A percentile compares a stretch with the other conserved stretches of the same genome.
phyloP scores from a whole-genome alignment of 2,329 filamentous ascomycete genomes.

The Neocatenulostroma microsporum region DNA sequence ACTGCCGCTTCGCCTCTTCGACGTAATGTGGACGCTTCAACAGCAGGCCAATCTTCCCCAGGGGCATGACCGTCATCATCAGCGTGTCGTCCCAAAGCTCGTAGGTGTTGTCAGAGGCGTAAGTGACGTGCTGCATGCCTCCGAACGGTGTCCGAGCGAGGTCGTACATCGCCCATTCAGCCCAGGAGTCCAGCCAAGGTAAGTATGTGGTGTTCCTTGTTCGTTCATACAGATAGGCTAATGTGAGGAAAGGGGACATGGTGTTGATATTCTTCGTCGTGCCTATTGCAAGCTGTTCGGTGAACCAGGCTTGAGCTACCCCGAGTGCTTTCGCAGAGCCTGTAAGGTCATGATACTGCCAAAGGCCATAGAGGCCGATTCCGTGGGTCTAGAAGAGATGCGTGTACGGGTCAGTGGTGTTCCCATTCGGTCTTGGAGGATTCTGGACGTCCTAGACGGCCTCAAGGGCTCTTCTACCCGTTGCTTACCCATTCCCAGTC shows the following conservation, averaged over 20 bases:
- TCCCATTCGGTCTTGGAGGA: slow-evolving; percentile 71
- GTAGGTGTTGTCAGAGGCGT: slow-evolving; percentile 60
- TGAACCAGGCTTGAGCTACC: slow-evolving; percentile 69
- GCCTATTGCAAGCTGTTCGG: slow-evolving; percentile 57
- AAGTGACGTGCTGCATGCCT: slow-evolving; percentile 69
- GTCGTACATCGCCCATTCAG: slow-evolving; percentile 74
- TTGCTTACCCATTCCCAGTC: slow-evolving; percentile 28
- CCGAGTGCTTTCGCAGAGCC: slow-evolving; percentile 52
- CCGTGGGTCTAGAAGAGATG: slow-evolving; percentile 50
- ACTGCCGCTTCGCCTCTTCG: slow-evolving; percentile 69
- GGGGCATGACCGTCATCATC: slow-evolving; percentile 78
- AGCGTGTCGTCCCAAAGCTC: slow-evolving; percentile 80
- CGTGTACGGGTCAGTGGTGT: too few species aligned
- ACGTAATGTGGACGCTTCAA: slow-evolving; percentile 64
- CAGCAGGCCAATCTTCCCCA: slow-evolving; percentile 70
- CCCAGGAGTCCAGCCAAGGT: slow-evolving; percentile 74
- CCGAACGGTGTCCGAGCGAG: slow-evolving; percentile 63
- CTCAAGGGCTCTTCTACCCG: not conserved
- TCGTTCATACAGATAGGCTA: slow-evolving; percentile 71
- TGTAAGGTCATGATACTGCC: slow-evolving; percentile 71
- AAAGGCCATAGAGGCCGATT: slow-evolving; percentile 71
- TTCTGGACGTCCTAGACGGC: not conserved
- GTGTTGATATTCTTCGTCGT: slow-evolving; percentile 85
- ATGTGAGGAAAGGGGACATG: slow-evolving; percentile 68
- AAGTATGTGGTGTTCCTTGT: slow-evolving; percentile 61